These are phyloP conservation scores for Parasitella parasitica DNA, from an alignment of 371 early-diverging fungal genomes.

Conservation along the genomic window DNA sequence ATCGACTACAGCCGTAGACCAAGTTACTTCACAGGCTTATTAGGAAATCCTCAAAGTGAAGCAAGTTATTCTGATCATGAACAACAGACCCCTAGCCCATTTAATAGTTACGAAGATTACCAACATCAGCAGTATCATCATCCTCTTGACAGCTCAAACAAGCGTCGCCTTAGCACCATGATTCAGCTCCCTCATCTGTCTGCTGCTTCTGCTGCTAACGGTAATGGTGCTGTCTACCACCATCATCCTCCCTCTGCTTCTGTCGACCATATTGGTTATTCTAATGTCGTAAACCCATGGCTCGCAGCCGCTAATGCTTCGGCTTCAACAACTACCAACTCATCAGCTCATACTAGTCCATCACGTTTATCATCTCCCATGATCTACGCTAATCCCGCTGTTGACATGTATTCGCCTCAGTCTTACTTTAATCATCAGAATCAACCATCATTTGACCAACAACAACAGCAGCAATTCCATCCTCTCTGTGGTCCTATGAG, in stretches of 20 bases:
- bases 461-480: constrained; percentile 1
- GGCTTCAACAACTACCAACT: neutral
- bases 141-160: constrained; percentile 17
- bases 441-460: constrained; percentile 1
- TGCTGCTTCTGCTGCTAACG: neutral
- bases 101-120: constrained; percentile 27
- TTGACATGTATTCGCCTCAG: constrained; percentile 25
- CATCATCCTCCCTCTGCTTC: neutral
- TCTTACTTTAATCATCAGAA: constrained; percentile 2
- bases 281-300: constrained; percentile 12
- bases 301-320: constrained; percentile 1
- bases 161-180: constrained; percentile 20
- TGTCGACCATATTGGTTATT: constrained; percentile 2
- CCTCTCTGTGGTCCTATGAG: constrained; percentile 10
- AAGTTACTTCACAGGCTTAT: constrained; percentile 32
- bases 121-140: constrained; percentile 21
- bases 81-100: constrained; percentile 28
- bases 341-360: neutral
- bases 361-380: constrained; percentile 18
- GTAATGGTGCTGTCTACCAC: neutral
- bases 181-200: constrained; percentile 12
- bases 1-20: constrained; percentile 29
- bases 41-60: constrained; percentile 19
- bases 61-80: constrained; percentile 23
- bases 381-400: constrained; percentile 24